These are phyloP conservation scores for Xerocomellus amylosporus DNA, from an alignment of 768 basidiomycete genomes.

Conservation along the genomic window DNA sequence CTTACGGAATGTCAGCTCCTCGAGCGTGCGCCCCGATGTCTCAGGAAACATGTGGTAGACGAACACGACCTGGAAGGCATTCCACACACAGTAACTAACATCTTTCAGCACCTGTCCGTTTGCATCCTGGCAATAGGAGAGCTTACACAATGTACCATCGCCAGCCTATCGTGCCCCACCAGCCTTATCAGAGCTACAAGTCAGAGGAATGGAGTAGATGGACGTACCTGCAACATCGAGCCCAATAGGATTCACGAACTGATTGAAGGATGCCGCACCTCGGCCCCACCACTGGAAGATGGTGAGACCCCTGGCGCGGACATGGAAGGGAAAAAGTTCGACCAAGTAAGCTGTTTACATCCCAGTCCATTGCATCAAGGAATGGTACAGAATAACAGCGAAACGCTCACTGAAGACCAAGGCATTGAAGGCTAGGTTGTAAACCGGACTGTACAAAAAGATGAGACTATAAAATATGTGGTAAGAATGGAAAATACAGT, in stretches of 20 bases:
- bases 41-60: too few species aligned
- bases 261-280: slow-evolving; percentile 9
- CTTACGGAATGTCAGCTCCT: slow-evolving; percentile 16
- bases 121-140: too few species aligned
- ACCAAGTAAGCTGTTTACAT: slow-evolving; percentile 49
- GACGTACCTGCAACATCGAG: slow-evolving; percentile 2
- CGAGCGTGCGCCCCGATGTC: neutral
- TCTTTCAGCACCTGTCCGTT: neutral
- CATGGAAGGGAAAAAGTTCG: slow-evolving; percentile 61
- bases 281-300: slow-evolving; percentile 60
- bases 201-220: neutral
- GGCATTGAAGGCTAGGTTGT: neutral
- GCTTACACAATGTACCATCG: slow-evolving; percentile 12
- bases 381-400: too few species aligned
- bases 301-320: slow-evolving; percentile 58
- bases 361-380: neutral
- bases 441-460: neutral
- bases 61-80: too few species aligned
- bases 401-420: slow-evolving; percentile 1
- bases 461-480: too few species aligned
- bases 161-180: slow-evolving; percentile 3
- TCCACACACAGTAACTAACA: neutral
- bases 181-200: neutral
- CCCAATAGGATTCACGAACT: slow-evolving; percentile 6
- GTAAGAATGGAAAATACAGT: neutral